phyloP scores from a whole-genome alignment of 176 grass and related monocot genomes.

The Aegilops speltoides region DNA sequence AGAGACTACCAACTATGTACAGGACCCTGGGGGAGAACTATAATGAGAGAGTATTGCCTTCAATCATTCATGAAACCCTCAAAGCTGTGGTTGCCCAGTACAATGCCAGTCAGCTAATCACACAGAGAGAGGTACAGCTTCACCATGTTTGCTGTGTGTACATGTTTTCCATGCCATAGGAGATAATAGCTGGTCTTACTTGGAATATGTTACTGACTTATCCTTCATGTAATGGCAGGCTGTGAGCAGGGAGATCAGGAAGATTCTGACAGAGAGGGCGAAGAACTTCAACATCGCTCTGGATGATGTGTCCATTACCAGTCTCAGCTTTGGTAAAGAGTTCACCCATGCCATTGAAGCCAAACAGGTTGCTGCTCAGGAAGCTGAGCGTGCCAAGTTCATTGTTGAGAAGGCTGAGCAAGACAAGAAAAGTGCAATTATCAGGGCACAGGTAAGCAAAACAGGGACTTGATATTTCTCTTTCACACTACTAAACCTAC shows the following conservation, averaged over 20 bases:
- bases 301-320: slow-evolving; percentile 97
- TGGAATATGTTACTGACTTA: background rate
- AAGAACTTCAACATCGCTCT: slow-evolving; percentile 89
- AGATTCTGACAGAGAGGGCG: slow-evolving; percentile 92
- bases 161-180: background rate
- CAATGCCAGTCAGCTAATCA: slow-evolving; percentile 96
- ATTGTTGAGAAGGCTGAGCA: slow-evolving; percentile 89
- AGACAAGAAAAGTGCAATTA: slow-evolving; percentile 77
- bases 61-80: slow-evolving; percentile 93
- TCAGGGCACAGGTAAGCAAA: slow-evolving; percentile 67
- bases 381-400: slow-evolving; percentile 89
- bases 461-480: background rate
- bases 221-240: slow-evolving; percentile 45
- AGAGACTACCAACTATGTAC: slow-evolving; percentile 77
- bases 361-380: slow-evolving; percentile 95
- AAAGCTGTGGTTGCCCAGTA: slow-evolving; percentile 97
- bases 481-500: background rate
- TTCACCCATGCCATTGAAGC: slow-evolving; percentile 97
- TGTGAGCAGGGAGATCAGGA: slow-evolving; percentile 98
- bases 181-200: background rate
- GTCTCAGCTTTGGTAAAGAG: slow-evolving; percentile 87
- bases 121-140: slow-evolving; percentile 86
- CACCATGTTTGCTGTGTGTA: background rate
- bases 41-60: slow-evolving; percentile 91
- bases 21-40: slow-evolving; percentile 78